Evolutionary conservation across 2,329 filamentous ascomycete genomes (phyloP).

Genomic region (Venturia pyrina): DNA sequence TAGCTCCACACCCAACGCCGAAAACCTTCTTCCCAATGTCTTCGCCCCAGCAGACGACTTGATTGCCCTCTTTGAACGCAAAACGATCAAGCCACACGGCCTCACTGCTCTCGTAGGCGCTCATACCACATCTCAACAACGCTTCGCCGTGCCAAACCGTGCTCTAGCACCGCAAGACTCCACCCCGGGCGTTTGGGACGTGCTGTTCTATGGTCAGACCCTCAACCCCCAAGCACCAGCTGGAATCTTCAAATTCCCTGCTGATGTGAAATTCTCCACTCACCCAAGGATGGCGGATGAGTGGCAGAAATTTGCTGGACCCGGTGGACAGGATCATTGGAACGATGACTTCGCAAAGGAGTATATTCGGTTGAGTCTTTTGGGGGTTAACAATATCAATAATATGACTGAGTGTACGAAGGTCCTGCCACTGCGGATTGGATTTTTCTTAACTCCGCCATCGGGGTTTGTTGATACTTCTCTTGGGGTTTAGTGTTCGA

Average conservation of each 20-base stretch:
- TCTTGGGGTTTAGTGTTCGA: background rate
- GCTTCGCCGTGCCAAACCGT: too few species aligned
- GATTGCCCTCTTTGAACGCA: too few species aligned
- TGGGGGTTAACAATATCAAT: slow-evolving; percentile 21
- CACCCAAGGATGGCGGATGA: slow-evolving; percentile 25
- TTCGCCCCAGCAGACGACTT: too few species aligned
- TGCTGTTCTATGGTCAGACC: slow-evolving; percentile 25
- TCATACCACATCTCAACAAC: too few species aligned
- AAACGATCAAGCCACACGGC: too few species aligned
- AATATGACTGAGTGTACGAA: slow-evolving; percentile 18
- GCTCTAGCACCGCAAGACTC: too few species aligned
- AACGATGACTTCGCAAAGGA: slow-evolving; percentile 16
- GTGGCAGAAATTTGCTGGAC: slow-evolving; percentile 17
- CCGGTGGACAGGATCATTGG: slow-evolving; percentile 4
- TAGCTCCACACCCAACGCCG: too few species aligned
- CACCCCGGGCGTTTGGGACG: too few species aligned
- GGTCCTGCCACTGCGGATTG: slow-evolving; percentile 14
- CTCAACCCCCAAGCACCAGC: slow-evolving; percentile 19
- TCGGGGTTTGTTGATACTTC: background rate
- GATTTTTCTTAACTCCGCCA: background rate
- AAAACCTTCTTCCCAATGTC: too few species aligned
- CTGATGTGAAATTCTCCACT: slow-evolving; percentile 25
- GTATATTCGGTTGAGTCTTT: slow-evolving; percentile 15
- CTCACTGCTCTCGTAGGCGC: too few species aligned
- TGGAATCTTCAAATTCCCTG: slow-evolving; percentile 26